Evolutionary conservation across 345 rosid species (phyloP), one percentile per base, ranked within the genome.

Genomic region (Bruguiera gymnorhiza): DNA sequence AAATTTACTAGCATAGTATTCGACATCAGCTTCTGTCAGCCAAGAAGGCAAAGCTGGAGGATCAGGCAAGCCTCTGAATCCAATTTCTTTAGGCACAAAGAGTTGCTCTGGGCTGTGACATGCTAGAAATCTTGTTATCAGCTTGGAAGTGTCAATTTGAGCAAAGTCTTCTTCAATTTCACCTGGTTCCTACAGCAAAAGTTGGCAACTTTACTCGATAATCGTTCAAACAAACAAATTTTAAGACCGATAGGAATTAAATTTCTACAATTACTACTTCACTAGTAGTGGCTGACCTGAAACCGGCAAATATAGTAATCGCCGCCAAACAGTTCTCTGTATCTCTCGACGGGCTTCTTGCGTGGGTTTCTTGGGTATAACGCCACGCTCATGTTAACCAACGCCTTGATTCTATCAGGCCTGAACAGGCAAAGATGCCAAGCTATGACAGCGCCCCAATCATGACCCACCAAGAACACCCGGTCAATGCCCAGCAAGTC

Each of bases 401-500:
- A 56, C 19, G 60, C 60, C 18, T 23, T 56, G 60, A 56, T 6
- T 24, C 60, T 56, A 4, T 56, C 60, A 11, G 60, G 60, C 29
- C 60, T 56, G 18, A 56, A 56, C 31, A 56, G 16, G 60, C 31
- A 56, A n/a, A 56, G 23, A 24, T 56, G 13, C 60, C 60, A 56
- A 56, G 60, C 60, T 30, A 56, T 24, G 29, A 56, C 3, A 16
- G 60, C 30, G 31, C 60, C 60, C 60, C 60, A 56, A 16, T 56
- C 60, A 24, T 56, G 60, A 56, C 60, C 60, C 24, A 64, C 71
- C 52, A 55, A 27, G 27, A 55, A 55, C 53, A 57, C 62, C 11
- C 6, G 62, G 23, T 29, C 63, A 37, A 68, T 58, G 21, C 63
- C 63, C 51, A 58, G 52, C 30, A 23, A 37, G 64, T 69, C 72